Evolutionary conservation across 352 stramenopile species (phyloP).

Genomic region (Globisporangium polare): DNA sequence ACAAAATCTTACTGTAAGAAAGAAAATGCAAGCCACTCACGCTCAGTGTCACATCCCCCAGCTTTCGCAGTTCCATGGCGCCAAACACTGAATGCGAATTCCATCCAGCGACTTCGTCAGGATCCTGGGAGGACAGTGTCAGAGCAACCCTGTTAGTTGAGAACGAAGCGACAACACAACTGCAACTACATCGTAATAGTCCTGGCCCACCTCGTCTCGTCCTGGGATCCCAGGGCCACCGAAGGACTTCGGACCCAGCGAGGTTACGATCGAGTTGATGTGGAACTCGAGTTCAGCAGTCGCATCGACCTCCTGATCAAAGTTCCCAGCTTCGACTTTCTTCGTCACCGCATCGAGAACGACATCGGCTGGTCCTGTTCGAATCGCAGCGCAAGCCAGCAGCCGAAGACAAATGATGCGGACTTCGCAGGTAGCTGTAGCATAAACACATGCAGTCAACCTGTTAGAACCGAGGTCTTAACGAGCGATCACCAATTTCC

Average conservation of each 20-base stretch:
- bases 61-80: slow-evolving; percentile 38
- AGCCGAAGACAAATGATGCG: slow-evolving; percentile 44
- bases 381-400: slow-evolving; percentile 46
- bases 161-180: neutral
- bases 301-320: slow-evolving; percentile 35
- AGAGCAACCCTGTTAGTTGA: neutral
- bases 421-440: slow-evolving; percentile 40
- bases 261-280: slow-evolving; percentile 32
- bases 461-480: neutral
- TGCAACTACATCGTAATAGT: neutral
- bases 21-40: slow-evolving; percentile 19
- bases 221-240: slow-evolving; percentile 11
- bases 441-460: neutral
- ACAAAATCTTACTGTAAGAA: neutral
- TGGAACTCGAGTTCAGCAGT: slow-evolving; percentile 51
- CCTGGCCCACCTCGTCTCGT: slow-evolving; percentile 29
- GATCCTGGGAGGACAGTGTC: neutral
- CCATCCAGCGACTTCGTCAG: slow-evolving; percentile 23
- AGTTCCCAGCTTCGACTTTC: slow-evolving; percentile 26
- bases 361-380: slow-evolving; percentile 25
- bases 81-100: slow-evolving; percentile 41
- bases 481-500: slow-evolving; percentile 1
- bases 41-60: slow-evolving; percentile 44
- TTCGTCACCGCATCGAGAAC: slow-evolving; percentile 34
- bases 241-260: slow-evolving; percentile 21